Percentiles rank a stretch among this genome's conserved stretches.
phyloP scores from a whole-genome alignment of 2,329 filamentous ascomycete genomes.

The Aspergillus brunneoviolaceus region DNA sequence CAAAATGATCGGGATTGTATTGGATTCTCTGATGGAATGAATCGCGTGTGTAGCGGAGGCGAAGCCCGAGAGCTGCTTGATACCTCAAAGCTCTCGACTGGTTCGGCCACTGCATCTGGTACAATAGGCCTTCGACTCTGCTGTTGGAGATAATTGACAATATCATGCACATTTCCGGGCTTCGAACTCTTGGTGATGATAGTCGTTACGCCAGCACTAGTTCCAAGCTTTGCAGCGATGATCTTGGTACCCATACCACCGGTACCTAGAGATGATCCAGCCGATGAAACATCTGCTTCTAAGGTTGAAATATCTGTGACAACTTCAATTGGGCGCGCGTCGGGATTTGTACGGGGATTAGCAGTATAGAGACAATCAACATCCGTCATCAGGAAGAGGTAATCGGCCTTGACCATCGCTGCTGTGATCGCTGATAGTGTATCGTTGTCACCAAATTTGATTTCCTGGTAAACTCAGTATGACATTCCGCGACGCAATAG shows the following conservation, averaged over 20 bases:
- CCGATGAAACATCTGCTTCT: conserved; percentile 84
- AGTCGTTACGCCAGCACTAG: conserved; percentile 91
- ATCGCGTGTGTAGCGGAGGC: conserved; percentile 82
- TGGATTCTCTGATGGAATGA: conserved; percentile 78
- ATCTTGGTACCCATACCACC: conserved; percentile 99
- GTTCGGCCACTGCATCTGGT: conserved; percentile 21
- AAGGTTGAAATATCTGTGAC: conserved; percentile 84
- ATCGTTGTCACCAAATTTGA: conserved; percentile 99
- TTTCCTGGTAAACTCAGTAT: conserved; percentile 57
- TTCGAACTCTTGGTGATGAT: conserved; percentile 93
- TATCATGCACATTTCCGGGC: conserved; percentile 85
- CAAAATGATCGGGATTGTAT: conserved; percentile 96
- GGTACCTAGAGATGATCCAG: conserved; percentile 84
- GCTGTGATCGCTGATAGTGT: conserved; percentile 95
- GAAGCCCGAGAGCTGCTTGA: conserved; percentile 38
- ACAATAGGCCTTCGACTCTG: conserved; percentile 48
- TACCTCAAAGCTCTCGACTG: conserved; percentile 33
- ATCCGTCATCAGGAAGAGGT: conserved; percentile 97
- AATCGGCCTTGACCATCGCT: conserved; percentile 94
- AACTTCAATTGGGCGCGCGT: conserved; percentile 86
- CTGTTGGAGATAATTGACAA: conserved; percentile 77
- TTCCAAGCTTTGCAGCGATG: conserved; percentile 85
- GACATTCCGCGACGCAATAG: neutral
- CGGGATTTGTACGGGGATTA: conserved; percentile 81
- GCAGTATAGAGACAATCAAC: conserved; percentile 97